phyloP scores from a whole-genome alignment of 225 moss, liverwort and hornwort species.

The Pleurozium schreberi region DNA sequence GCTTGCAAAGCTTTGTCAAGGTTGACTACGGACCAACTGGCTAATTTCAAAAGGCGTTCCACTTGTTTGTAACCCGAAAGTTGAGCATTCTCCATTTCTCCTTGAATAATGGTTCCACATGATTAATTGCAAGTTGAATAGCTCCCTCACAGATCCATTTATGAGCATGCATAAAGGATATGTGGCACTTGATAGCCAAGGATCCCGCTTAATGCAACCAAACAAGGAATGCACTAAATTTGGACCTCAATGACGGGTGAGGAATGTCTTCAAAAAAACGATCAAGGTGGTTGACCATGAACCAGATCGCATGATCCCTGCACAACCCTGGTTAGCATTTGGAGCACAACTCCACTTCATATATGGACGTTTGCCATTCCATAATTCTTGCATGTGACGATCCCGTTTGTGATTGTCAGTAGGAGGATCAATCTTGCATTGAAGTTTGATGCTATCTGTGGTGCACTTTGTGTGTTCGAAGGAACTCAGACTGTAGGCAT shows the following conservation, averaged over 20 bases:
- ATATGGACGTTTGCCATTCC: not conserved
- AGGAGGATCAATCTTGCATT: not conserved
- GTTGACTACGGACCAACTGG: not conserved
- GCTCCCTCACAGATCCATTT: not conserved
- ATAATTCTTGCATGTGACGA: not conserved
- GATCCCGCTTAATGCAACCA: not conserved
- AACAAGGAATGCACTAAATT: not conserved
- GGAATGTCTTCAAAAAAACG: not conserved
- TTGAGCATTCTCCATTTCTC: not conserved
- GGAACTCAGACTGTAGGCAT: no score
- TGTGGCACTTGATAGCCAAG: not conserved
- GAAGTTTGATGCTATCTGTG: no score
- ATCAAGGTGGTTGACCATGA: not conserved
- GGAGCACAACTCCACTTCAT: not conserved
- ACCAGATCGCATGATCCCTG: not conserved
- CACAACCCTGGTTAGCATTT: fast-evolving
- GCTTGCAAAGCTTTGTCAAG: not conserved
- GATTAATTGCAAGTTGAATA: fast-evolving
- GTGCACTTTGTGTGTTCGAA: no score
- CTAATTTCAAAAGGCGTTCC: not conserved
- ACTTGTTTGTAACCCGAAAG: not conserved
- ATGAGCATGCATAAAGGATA: not conserved
- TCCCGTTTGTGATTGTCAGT: not conserved
- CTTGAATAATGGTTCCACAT: not conserved
- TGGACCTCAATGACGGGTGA: not conserved